Percentiles rank a stretch among this genome's conserved stretches.
Conservation (phyloP, 305 asterid species). For the Fraxinus albicans region DNA sequence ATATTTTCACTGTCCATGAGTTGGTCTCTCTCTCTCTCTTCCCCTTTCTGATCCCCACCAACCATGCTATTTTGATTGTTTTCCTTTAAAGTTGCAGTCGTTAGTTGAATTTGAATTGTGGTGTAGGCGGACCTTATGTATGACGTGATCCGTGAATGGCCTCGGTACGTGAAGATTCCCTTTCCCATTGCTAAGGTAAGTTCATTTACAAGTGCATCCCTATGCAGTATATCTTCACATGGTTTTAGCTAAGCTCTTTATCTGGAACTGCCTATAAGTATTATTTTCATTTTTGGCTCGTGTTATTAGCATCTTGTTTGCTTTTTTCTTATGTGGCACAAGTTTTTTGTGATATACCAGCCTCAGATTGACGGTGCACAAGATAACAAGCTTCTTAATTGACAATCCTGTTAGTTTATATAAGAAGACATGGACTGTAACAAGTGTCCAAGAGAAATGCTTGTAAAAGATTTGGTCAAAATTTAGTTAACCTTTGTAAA, state of each 20-base stretch:
- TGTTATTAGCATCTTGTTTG: background rate
- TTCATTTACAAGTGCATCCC: constrained; percentile 18
- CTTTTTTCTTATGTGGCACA: background rate
- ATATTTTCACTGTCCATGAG: constrained; percentile 62
- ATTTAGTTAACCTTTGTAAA: background rate
- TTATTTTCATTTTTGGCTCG: background rate
- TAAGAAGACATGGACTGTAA: background rate
- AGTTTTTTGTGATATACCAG: background rate
- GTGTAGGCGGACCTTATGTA: constrained; percentile 89
- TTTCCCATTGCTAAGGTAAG: constrained; percentile 90
- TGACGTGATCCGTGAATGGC: constrained; percentile 83
- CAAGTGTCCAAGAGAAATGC: background rate
- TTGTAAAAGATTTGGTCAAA: background rate
- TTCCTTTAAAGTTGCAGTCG: background rate
- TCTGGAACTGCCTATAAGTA: background rate
- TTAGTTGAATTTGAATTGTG: constrained; percentile 22
- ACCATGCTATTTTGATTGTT: background rate
- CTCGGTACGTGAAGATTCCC: constrained; percentile 89
- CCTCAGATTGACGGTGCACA: background rate
- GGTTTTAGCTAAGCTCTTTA: background rate
- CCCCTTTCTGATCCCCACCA: background rate
- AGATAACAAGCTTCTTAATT: background rate
- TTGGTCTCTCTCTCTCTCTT: constrained; percentile 30
- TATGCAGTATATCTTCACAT: background rate
- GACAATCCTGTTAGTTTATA: background rate